A percentile compares a stretch with the other conserved stretches of the same genome.
These are phyloP conservation scores for Yamadazyma akitaensis DNA, from an alignment of 805 yeast species.

Conservation along the genomic window DNA sequence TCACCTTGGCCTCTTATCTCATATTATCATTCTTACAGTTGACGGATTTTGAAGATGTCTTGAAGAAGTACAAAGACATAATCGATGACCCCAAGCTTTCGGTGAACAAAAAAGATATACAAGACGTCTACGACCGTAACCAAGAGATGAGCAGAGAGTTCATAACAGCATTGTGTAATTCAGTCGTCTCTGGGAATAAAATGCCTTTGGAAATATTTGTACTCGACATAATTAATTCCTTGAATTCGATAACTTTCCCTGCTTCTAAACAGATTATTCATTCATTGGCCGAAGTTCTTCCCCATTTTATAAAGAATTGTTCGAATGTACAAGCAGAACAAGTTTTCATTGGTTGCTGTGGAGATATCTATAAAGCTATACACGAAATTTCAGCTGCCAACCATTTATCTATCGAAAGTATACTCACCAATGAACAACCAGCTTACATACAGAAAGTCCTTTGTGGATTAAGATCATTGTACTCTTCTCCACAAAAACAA, in stretches of 20 bases:
- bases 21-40: conserved; percentile 5
- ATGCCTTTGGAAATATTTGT: conserved; percentile 6
- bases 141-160: neutral
- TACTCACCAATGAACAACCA: neutral
- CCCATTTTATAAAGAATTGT: neutral
- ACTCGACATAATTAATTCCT: neutral
- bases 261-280: neutral
- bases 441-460: neutral
- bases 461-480: neutral
- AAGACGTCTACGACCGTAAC: neutral
- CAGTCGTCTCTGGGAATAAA: neutral
- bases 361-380: conserved; percentile 3
- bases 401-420: neutral
- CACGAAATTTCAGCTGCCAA: neutral
- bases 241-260: neutral
- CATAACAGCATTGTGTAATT: neutral
- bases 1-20: conserved; percentile 1
- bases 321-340: conserved; percentile 5
- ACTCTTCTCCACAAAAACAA: neutral
- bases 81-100: neutral
- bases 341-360: conserved; percentile 7
- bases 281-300: neutral
- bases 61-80: neutral
- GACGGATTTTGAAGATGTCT: neutral
- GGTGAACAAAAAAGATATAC: neutral